These are phyloP conservation scores for Lentinula detonsa DNA, from an alignment of 768 basidiomycete species.

Conservation along the genomic window DNA sequence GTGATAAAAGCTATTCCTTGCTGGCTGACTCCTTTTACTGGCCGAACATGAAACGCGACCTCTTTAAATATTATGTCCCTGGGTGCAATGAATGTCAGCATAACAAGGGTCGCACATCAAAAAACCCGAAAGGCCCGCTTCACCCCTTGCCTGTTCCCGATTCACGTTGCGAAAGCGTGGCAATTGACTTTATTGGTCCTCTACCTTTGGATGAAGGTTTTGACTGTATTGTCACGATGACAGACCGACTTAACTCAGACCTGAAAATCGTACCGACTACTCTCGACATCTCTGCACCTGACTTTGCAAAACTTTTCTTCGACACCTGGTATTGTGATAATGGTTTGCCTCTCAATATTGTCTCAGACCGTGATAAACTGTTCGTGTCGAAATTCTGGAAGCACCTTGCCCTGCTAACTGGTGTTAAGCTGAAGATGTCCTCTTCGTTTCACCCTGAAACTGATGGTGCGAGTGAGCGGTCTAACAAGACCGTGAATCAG, in stretches of 20 bases:
- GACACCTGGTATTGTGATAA: conserved; percentile 15
- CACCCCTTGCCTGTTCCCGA: conserved; percentile 3
- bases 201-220: conserved; percentile 16
- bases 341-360: too few species aligned
- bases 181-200: conserved; percentile 14
- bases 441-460: conserved; percentile 29
- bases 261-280: too few species aligned
- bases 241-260: conserved; percentile 4
- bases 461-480: conserved; percentile 20
- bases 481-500: conserved; percentile 3
- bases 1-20: conserved; percentile 10
- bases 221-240: conserved; percentile 13
- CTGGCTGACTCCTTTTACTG: conserved; percentile 12
- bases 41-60: conserved; percentile 17
- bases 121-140: conserved; percentile 2
- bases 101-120: conserved; percentile 17
- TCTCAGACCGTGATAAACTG: too few species aligned
- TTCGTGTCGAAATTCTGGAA: too few species aligned
- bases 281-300: conserved; percentile 8
- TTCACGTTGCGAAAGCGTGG: background rate
- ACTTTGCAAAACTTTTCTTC: conserved; percentile 13
- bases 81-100: conserved; percentile 17
- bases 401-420: too few species aligned
- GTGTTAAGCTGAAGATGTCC: conserved; percentile 16
- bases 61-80: conserved; percentile 18